A percentile compares a stretch with the other conserved stretches of the same genome.
These are phyloP conservation scores for Pseudopyricularia javanii DNA, from an alignment of 2,329 filamentous ascomycete species.

Conservation along the genomic window DNA sequence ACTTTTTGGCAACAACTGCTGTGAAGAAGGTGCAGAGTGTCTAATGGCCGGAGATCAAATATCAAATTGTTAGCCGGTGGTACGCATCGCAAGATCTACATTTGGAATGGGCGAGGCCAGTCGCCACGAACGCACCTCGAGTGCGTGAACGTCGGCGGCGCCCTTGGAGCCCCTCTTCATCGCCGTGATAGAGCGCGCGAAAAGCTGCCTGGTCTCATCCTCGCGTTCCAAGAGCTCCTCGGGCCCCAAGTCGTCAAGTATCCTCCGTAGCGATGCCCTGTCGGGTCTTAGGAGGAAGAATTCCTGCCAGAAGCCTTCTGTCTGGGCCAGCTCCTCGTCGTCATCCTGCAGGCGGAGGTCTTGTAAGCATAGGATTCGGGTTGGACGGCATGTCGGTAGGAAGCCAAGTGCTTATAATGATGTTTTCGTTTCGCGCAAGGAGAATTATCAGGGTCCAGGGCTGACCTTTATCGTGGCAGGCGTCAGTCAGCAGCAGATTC, in stretches of 20 bases:
- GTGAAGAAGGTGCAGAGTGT: constrained; percentile 83
- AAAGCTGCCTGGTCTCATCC: constrained; percentile 66
- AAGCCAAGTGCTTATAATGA: not conserved
- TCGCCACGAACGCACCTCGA: constrained; percentile 56
- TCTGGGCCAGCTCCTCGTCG: constrained; percentile 44
- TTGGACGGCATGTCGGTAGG: not conserved
- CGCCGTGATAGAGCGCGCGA: constrained; percentile 58
- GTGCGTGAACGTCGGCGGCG: constrained; percentile 61
- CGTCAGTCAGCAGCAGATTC: not conserved
- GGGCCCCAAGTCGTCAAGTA: constrained; percentile 59
- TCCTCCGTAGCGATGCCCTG: constrained; percentile 49
- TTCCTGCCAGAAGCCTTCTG: constrained; percentile 91
- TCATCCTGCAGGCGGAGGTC: not conserved
- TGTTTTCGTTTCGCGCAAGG: not conserved
- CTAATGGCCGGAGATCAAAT: constrained; percentile 28
- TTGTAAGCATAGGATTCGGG: not conserved
- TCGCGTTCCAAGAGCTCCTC: constrained; percentile 68
- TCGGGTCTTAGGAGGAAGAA: constrained; percentile 88
- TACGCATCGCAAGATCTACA: not conserved
- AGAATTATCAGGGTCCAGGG: not conserved
- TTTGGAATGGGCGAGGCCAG: constrained; percentile 1
- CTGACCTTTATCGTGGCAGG: not conserved
- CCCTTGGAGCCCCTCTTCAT: constrained; percentile 40
- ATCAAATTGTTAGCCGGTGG: not conserved
- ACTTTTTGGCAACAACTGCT: constrained; percentile 74